A percentile compares a stretch with the other conserved stretches of the same genome.
phyloP scores from a whole-genome alignment of 139 green algal species.

The Haematococcus sp. region DNA sequence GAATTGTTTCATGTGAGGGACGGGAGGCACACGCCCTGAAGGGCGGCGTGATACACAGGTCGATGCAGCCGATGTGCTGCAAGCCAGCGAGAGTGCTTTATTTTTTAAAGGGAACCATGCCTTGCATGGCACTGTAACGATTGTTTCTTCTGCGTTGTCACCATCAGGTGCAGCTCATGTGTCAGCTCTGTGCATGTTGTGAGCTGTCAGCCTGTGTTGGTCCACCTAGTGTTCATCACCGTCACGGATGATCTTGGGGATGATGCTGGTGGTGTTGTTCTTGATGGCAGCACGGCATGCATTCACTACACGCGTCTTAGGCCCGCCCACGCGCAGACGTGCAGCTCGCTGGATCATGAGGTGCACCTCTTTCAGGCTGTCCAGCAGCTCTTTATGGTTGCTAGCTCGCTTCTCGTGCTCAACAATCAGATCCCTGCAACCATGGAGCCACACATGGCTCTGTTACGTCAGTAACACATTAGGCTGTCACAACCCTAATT shows the following conservation, averaged over 20 bases:
- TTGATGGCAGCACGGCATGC: constrained; percentile 69
- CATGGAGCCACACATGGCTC: background rate
- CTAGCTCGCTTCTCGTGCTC: constrained; percentile 69
- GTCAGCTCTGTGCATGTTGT: no score
- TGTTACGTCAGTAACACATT: background rate
- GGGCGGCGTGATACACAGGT: no score
- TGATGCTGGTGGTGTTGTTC: constrained; percentile 51
- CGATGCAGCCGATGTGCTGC: no score
- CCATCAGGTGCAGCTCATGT: no score
- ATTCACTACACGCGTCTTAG: constrained; percentile 51
- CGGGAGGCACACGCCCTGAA: no score
- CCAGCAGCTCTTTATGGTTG: constrained; percentile 64
- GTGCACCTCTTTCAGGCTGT: constrained; percentile 64
- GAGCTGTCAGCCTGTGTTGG: no score
- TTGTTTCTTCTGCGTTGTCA: no score
- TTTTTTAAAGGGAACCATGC: no score
- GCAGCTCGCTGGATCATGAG: constrained; percentile 72
- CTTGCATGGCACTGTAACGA: no score
- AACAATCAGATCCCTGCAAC: constrained; percentile 57
- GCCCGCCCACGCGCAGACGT: constrained; percentile 51
- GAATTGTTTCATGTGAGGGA: no score
- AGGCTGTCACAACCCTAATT: background rate
- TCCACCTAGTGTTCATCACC: constrained; percentile 21
- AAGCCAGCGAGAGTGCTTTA: no score
- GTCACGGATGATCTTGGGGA: constrained; percentile 64